phyloP scores from a whole-genome alignment of 352 stramenopile genomes.

The Globisporangium ultimum region DNA sequence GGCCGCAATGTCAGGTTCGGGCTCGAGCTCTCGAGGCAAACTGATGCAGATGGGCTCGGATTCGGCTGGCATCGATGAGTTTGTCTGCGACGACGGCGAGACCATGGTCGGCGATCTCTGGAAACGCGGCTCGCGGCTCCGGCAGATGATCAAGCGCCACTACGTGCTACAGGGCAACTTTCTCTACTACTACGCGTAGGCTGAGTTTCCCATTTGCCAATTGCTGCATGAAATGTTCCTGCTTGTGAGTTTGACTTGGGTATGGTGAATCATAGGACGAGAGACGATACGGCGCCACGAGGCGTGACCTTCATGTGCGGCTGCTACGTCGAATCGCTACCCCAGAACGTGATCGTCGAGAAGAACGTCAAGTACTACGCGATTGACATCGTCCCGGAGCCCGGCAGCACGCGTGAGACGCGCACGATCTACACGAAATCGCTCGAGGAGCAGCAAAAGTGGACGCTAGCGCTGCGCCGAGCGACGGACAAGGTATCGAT shows the following conservation, averaged over 20 bases:
- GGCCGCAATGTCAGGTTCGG: not conserved
- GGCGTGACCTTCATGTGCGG: conserved; percentile 79
- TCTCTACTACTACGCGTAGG: conserved; percentile 83
- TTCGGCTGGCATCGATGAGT: conserved; percentile 21
- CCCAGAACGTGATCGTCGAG: conserved; percentile 60
- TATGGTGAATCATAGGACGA: conserved; percentile 22
- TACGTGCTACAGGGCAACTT: conserved; percentile 88
- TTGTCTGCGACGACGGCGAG: conserved; percentile 29
- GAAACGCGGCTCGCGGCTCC: conserved; percentile 76
- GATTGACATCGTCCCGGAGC: conserved; percentile 84
- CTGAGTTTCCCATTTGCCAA: not conserved
- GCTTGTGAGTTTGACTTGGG: no score
- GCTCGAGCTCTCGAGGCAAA: not conserved
- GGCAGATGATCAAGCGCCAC: conserved; percentile 85
- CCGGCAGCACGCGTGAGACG: conserved; percentile 60
- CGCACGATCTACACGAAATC: conserved; percentile 83
- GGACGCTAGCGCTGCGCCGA: conserved; percentile 66
- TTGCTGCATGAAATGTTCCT: not conserved
- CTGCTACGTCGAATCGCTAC: conserved; percentile 70
- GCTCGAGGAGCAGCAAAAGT: conserved; percentile 71
- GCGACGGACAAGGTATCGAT: conserved; percentile 88
- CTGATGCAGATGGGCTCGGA: not conserved
- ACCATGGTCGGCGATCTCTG: conserved; percentile 60
- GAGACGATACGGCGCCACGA: conserved; percentile 67
- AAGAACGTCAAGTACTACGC: conserved; percentile 83